Evolutionary conservation across 768 basidiomycete genomes (phyloP), one percentile per base, ranked within the genome.

Genomic region (Agrocybe pediades): DNA sequence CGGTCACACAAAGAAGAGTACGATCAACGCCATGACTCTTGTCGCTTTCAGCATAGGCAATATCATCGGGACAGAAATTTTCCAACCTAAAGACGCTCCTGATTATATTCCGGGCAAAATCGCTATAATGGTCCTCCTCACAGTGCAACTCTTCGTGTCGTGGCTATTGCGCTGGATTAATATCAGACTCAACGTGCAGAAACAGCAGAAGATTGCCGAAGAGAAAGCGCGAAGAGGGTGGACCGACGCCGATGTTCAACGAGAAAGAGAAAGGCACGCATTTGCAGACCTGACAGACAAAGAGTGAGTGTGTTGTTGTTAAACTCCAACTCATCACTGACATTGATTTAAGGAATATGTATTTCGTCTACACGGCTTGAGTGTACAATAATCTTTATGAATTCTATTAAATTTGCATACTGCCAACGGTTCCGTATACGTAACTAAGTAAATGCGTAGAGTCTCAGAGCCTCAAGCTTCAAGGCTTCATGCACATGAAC

Each of bases 1-100:
- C 27, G 84, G 84, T 0, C 81, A 85, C 47, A 87, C 85, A 6
- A 87, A 88, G 73, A 88, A 87, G 71, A 79, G 81, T 55, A 86
- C 84, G 1, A 76, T 85, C 58, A 85, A 85, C 50, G 79, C 83
- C 3, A 72, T 85, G 75, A 85, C 82, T 2, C 66, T 85, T 19
- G 73, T 75, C 3, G 68, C 80, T 0, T 85, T 86, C 61, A 74
- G 75, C 44, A 55, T 82, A 17, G 83, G 85, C 16, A 86, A 86
- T 60, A 83, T 85, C 43, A 73, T 84, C 51, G 86, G 87, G 5
- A 76, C 83, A 0, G 78, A 83, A 62, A 84, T 86, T 25, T 84
- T 88, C 62, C 81, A 79, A 26, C 80, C 85, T 0, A 76, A 80
- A 56, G 83, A 83, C 55, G 83, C 82, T 2, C 84, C 85, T 0